Percentiles rank a stretch among this genome's conserved stretches.
These are phyloP conservation scores for Tylopilus vinaceipallidus DNA, from an alignment of 768 basidiomycete genomes.

Conservation along the genomic window DNA sequence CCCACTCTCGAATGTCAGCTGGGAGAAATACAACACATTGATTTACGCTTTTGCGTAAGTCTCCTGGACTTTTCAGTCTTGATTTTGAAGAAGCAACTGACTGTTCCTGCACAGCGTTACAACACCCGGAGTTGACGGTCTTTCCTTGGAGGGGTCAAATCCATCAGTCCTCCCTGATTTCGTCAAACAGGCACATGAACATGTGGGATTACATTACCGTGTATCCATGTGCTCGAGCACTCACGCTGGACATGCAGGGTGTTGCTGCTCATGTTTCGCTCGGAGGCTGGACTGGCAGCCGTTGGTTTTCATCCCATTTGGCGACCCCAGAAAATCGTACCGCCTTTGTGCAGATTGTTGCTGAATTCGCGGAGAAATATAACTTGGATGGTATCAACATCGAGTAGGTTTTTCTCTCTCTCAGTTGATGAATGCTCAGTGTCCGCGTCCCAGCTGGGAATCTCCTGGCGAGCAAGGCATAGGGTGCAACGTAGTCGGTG, in stretches of 20 bases:
- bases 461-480: slow-evolving; percentile 58
- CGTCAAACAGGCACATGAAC: slow-evolving; percentile 42
- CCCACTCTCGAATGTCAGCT: slow-evolving; percentile 52
- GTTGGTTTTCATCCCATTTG: slow-evolving; percentile 60
- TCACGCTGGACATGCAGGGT: slow-evolving; percentile 33
- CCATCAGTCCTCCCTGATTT: slow-evolving; percentile 58
- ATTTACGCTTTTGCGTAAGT: slow-evolving; percentile 67
- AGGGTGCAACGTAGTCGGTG: slow-evolving; percentile 55
- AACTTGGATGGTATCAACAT: slow-evolving; percentile 49
- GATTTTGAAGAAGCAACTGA: not conserved
- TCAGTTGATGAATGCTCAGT: not conserved
- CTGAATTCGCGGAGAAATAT: slow-evolving; percentile 46
- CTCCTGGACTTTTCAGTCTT: no score
- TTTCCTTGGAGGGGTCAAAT: slow-evolving; percentile 42
- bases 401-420: slow-evolving; percentile 2
- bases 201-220: slow-evolving; percentile 27
- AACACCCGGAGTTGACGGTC: slow-evolving; percentile 30
- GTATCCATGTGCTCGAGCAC: not conserved
- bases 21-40: slow-evolving; percentile 64
- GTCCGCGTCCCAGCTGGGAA: slow-evolving; percentile 66
- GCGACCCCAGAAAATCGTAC: slow-evolving; percentile 57
- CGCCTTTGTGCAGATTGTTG: slow-evolving; percentile 58
- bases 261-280: slow-evolving; percentile 59
- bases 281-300: slow-evolving; percentile 71
- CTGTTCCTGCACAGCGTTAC: slow-evolving; percentile 27